Evolutionary conservation across 2,329 filamentous ascomycete genomes (phyloP), one percentile per base, ranked within the genome.

Genomic region (Sordariomycetes sp.): DNA sequence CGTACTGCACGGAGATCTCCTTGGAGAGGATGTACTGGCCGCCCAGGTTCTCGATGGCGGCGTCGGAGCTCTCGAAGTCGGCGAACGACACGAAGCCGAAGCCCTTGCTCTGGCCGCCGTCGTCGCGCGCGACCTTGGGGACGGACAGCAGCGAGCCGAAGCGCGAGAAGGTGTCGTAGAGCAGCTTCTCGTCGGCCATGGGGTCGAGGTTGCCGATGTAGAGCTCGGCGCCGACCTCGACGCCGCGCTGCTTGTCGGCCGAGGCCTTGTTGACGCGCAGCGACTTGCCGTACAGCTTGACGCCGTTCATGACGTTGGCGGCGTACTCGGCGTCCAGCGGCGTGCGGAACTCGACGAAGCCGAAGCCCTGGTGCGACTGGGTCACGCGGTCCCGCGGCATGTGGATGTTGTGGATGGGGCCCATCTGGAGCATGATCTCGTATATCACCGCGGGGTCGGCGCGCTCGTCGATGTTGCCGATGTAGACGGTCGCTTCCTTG

Each of bases 351-450:
- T 99, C 94, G 73, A 99, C 94, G 74, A 99, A 99, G 66, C 94
- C 94, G 78, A 97, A 99, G 65, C 94, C 94, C 74, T 97, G 94
- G 72, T 99, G 94, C 59, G 87, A 88, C 69, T 97, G 91, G 53
- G 94, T 97, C 65, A 99, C 94, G 71, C 94, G 90, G 73, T 99
- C 94, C 79, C 97, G 96, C 59, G 94, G 94, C 69, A 99, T 86
- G 75, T 99, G 94, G 62, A 99, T 93, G 74, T 97, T 97, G 69
- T 96, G 90, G 67, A 99, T 95, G 65, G 93, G 92, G 58, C 94
- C 94, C 71, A 92, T 91, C 77, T 99, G 94, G 59, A 97, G 86
- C 91, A 97, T 97, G 67, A 99, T 81, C 78, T 99, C 94, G 87
- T 94, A 97, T 64, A 99, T 85, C 65, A 96, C 82, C 65, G 88